Base-by-base conservation (phyloP, 805 yeast species). In the Monosporozyma unispora region DNA sequence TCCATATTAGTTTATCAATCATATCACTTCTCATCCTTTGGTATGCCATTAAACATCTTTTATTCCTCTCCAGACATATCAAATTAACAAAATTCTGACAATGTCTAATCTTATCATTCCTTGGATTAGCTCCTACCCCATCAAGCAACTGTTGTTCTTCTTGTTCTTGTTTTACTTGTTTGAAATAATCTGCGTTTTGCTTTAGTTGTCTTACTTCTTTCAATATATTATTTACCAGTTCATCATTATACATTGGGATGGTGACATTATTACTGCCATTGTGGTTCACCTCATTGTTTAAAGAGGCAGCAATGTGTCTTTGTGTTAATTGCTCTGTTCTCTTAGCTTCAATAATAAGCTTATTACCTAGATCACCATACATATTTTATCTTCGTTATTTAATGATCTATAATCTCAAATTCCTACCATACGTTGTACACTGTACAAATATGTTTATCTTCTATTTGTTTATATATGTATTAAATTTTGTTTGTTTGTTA, bases 281-380 rank as follows among this genome's bases (percentile, higher is more conserved):
- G 14, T 54, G 48, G 9, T 56, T 48, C 16, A 49, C 48, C 48
- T 58, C 31, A 10, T 37, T 16, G 25, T 46, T 46, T 23, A 23
- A 22, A 27, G 18, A 12, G 4, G 22, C 23, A 23, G 18, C 28
- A n/a, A 29, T 31, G 16, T 25, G 37, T 39, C 48, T 23, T 23
- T 39, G 29, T 5, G 81, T 83, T 29, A 91, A 68, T 21, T 79
- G 75, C 51, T 76, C 76, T 0, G 96, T 71, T 55, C 98, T 72
- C 53, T 89, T 84, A 14, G 97, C 93, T 51, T 93, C 97, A 33
- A 80, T 72, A 1, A 87, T 75, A n/a, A 91, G 77, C 64, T 91
- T 91, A 52, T 80, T 78, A 2, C 91, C 96, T 4, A 78, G 59
- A 58, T 90, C 97, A 27, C 97, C 97, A 59, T 87, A 87, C 99